Conservation (phyloP, 768 basidiomycete species). For the Auriscalpium orientale region DNA sequence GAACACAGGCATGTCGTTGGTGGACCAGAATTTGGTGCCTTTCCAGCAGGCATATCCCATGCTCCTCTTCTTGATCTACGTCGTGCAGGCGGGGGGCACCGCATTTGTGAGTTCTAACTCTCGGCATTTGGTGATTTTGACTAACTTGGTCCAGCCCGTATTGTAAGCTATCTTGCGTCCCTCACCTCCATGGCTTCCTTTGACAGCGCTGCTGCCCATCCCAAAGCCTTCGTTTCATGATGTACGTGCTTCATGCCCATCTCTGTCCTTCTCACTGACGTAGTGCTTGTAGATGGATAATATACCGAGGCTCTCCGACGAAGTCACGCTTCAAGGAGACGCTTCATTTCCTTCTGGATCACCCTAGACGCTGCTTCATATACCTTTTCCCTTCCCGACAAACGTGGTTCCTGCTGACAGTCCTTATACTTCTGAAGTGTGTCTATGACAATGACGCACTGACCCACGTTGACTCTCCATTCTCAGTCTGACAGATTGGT, state of each 20-base stretch:
- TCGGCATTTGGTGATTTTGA: neutral
- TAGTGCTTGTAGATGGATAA: slow-evolving; percentile 53
- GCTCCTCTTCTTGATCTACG: slow-evolving; percentile 33
- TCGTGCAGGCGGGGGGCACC: slow-evolving; percentile 50
- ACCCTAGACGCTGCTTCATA: slow-evolving; percentile 86
- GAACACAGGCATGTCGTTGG: slow-evolving; percentile 43
- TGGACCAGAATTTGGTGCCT: slow-evolving; percentile 45
- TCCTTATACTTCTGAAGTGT: slow-evolving; percentile 66
- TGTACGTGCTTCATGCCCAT: slow-evolving; percentile 21
- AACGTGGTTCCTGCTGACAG: slow-evolving; percentile 78
- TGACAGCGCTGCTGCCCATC: too few relatives aligned
- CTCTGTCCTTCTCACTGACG: neutral
- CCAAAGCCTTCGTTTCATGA: slow-evolving; percentile 32
- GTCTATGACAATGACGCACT: slow-evolving; percentile 15
- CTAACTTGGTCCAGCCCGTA: slow-evolving; percentile 20
- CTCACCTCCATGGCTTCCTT: too few relatives aligned
- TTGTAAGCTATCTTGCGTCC: slow-evolving; percentile 21
- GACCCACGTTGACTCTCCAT: neutral
- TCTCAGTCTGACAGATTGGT: slow-evolving; percentile 74
- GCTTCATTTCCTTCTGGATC: slow-evolving; percentile 85
- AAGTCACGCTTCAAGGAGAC: slow-evolving; percentile 65
- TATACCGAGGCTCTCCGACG: slow-evolving; percentile 51
- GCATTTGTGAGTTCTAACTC: slow-evolving; percentile 35
- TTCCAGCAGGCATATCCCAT: slow-evolving; percentile 42
- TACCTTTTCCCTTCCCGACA: slow-evolving; percentile 89